Base-by-base conservation (phyloP, 345 rosid genomes). In the Eucalyptus pauciflora region DNA sequence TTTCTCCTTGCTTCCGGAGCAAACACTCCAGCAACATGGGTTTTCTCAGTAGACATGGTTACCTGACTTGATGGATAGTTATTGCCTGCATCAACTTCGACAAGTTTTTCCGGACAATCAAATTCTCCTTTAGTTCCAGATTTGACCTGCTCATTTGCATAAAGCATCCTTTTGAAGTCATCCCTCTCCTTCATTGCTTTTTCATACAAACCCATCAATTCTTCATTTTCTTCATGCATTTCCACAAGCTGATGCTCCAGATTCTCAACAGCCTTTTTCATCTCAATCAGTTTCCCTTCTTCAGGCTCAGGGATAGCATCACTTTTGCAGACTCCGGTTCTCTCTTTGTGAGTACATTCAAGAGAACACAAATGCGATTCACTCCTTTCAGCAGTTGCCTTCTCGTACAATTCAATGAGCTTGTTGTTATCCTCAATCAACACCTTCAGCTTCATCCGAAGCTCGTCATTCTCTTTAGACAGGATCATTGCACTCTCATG, bases 101-200 rank as follows among this genome's bases (percentile, higher is more conserved):
- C 93, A 88, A 93, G 93, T 89, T 93, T 95, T 83, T 96, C 96
- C 15, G 93, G 92, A 90, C 94, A 95, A 86, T 89, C 91, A 80
- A 83, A 76, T 88, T 91, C 94, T 81, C 76, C 93, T 88, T 86
- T 91, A 25, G 50, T 83, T 67, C 91, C 90, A 86, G 60, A 76
- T 90, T 85, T 88, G 64, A 86, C 88, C 87, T 88, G 94, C 86
- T n/a, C 90, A 88, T 87, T 31, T 81, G 92, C 90, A 91, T 94
- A 93, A 71, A 97, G 87, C 89, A 92, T 92, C 92, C 95, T 94
- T 91, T 93, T 97, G 50, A 96, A 86, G 92, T 96, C 99, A 92
- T 98, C 99, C 87, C 97, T 95, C 93, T 98, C 99, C 88, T 94
- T 95, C 99, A 97, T 98, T 10, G 99, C 99, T 51, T 92, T 94